Evolutionary conservation across 2,329 filamentous ascomycete species (phyloP).

Genomic region (Colletotrichum sp.): DNA sequence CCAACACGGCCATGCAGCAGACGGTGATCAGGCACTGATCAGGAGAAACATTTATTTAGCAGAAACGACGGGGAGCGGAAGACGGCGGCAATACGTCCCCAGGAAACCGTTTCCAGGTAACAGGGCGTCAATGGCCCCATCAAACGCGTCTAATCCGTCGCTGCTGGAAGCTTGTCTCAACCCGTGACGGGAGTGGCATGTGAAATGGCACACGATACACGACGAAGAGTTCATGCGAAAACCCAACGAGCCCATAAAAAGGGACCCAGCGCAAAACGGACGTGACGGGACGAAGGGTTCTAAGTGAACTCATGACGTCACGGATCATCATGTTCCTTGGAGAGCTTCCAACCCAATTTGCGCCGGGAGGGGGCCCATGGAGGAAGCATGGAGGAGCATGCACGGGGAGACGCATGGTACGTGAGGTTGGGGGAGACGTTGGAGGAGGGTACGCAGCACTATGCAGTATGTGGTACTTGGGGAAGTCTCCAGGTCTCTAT

Average conservation of each 20-base stretch:
- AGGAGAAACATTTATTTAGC: neutral
- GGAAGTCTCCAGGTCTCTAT: neutral
- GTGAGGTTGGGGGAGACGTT: neutral
- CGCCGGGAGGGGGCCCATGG: neutral
- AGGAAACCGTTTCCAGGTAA: neutral
- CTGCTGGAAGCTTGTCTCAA: neutral
- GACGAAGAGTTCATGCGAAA: neutral
- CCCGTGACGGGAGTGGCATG: neutral
- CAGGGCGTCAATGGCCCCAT: neutral
- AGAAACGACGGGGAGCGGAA: neutral
- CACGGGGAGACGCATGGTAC: neutral
- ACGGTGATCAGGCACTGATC: slow-evolving; percentile 9
- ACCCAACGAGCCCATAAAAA: neutral
- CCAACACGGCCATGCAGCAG: neutral
- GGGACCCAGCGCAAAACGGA: slow-evolving; percentile 18
- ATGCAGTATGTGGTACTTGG: neutral
- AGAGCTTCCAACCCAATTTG: slow-evolving; percentile 14
- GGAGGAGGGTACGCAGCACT: neutral
- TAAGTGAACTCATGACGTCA: slow-evolving; percentile 10
- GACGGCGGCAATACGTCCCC: neutral
- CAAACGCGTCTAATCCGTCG: neutral
- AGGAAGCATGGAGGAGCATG: neutral
- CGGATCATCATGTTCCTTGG: slow-evolving; percentile 6
- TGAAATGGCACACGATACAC: slow-evolving; percentile 5
- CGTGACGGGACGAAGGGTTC: slow-evolving; percentile 31